Conservation (phyloP, 495 filamentous ascomycete species). For the Daldinia concentrica region DNA sequence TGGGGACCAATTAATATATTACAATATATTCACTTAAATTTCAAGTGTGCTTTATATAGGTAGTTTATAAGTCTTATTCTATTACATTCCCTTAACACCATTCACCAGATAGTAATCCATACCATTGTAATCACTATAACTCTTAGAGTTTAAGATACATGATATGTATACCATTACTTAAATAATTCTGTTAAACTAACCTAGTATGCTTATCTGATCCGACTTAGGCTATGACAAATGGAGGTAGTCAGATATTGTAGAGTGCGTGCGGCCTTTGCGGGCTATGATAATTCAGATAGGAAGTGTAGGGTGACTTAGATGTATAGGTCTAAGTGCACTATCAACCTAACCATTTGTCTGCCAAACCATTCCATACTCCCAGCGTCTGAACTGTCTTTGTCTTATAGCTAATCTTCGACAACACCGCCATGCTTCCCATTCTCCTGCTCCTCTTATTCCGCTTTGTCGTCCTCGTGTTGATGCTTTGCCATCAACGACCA, state of each 20-base stretch:
- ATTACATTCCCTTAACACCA: no score
- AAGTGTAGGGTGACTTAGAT: neutral
- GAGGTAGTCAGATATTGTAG: neutral
- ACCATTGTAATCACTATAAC: no score
- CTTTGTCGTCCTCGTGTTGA: conserved; percentile 18
- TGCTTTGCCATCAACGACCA: conserved; percentile 20
- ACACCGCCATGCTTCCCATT: neutral
- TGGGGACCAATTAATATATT: no score
- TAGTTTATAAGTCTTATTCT: no score
- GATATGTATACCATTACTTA: neutral
- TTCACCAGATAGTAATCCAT: no score
- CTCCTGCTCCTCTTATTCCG: conserved; percentile 5
- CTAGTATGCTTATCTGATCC: neutral
- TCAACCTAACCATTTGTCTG: neutral
- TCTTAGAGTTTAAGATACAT: neutral
- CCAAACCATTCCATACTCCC: neutral
- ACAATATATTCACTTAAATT: no score
- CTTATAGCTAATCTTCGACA: neutral
- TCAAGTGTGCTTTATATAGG: no score
- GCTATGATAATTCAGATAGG: neutral
- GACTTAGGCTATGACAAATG: neutral
- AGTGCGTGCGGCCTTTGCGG: neutral
- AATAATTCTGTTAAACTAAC: neutral
- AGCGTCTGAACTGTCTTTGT: conserved; percentile 8
- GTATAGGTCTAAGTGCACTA: neutral